Evolutionary conservation across 306 rosid genomes (phyloP), one percentile per base, ranked within the genome.

Genomic region (Fagus sylvatica): DNA sequence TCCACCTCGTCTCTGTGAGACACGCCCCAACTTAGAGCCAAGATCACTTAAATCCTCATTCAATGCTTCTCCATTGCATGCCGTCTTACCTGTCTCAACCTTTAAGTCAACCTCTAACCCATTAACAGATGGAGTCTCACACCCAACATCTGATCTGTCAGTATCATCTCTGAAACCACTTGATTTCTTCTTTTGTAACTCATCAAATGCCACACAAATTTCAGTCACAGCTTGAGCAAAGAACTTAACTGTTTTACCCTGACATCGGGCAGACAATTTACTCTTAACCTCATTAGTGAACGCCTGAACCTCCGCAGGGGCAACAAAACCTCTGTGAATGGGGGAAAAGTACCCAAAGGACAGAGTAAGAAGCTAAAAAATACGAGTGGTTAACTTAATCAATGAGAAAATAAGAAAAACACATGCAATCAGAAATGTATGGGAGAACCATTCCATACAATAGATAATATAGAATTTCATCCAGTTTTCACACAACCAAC

Each of bases 171-270:
- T 79, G 83, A 82, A 82, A 84, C 85, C 85, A 88, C 93, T 76
- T 49, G 84, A 78, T 59, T 82, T 90, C 79, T 82, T 91, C 69
- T 81, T 88, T 82, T 88, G 85, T 16, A 85, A 79, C 84, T 90
- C 96, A 76, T 96, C 97, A 87, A 96, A 96, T 33, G 87, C 97
- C 72, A 82, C 84, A 67, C 93, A 93, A 42, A 96, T 96, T 84
- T 93, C 96, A 85, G 90, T 87, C 88, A 96, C 96, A 46, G 99
- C 99, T 83, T 93, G 97, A 69, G 94, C 8, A 77, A 96, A 96
- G 77, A 64, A 70, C 86, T 86, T 96, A 3, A 65, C 71, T 41
- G 98, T 68, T 88, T 89, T 96, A 74, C 90, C 90, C 9, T 90
- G 97, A 85, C 85, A 72, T 76, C 97, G 89, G 78, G 91, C 77